Percentiles rank a stretch among this genome's conserved stretches.
phyloP scores from a whole-genome alignment of 1,284 basidiomycete species.

The Hemileia vastatrix region DNA sequence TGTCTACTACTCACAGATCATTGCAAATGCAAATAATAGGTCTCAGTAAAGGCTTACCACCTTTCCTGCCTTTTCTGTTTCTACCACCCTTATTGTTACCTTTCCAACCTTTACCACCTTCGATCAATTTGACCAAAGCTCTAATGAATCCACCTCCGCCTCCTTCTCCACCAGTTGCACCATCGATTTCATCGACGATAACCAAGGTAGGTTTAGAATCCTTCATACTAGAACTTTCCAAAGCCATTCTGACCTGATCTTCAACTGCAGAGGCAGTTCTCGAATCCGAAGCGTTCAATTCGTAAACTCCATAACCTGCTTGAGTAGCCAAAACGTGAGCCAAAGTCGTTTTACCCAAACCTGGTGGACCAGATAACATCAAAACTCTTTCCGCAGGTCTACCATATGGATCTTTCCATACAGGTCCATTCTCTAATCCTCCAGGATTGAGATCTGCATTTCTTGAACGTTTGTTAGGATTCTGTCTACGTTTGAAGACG shows the following conservation, averaged over 20 bases:
- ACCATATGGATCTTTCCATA: conserved; percentile 48
- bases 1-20: conserved; percentile 76
- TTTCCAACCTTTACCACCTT: conserved; percentile 21
- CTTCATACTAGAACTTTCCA: conserved; percentile 58
- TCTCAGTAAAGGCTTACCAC: conserved; percentile 62
- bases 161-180: conserved; percentile 67
- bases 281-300: conserved; percentile 92
- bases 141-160: too few relatives aligned
- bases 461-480: conserved; percentile 24
- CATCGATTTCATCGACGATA: conserved; percentile 94
- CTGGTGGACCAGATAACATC: conserved; percentile 85
- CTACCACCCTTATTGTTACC: too few relatives aligned
- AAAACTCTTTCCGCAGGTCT: conserved; percentile 73
- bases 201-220: conserved; percentile 71
- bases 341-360: conserved; percentile 89
- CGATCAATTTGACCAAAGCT: conserved; percentile 35
- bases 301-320: conserved; percentile 85
- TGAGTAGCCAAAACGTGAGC: conserved; percentile 86
- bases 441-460: neutral
- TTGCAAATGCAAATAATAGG: conserved; percentile 99
- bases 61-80: conserved; percentile 48
- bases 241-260: conserved; percentile 71
- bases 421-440: neutral
- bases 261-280: conserved; percentile 73
- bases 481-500: conserved; percentile 67